A percentile compares a stretch with the other conserved stretches of the same genome.
These are phyloP conservation scores for Inonotus hispidus DNA, from an alignment of 1,284 basidiomycete species.

Conservation along the genomic window DNA sequence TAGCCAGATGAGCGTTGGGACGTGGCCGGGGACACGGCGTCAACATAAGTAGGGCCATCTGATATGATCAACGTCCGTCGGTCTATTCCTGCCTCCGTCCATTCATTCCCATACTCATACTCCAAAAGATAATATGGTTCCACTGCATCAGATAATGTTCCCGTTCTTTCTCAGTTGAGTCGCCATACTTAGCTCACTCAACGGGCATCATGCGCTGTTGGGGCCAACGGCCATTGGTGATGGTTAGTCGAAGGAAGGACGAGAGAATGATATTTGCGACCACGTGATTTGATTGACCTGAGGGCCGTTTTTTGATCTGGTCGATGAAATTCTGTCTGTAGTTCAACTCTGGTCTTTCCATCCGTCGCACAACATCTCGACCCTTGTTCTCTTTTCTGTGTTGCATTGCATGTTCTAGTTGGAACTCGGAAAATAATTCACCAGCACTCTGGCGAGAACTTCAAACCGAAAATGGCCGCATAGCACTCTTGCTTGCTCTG, in stretches of 20 bases:
- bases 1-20: background rate
- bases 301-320: background rate
- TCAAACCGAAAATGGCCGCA: background rate
- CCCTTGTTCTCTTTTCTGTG: no score
- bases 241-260: no score
- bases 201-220: background rate
- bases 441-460: no score
- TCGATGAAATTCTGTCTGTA: no score
- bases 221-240: no score
- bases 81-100: slow-evolving; percentile 10
- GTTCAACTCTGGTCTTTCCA: no score
- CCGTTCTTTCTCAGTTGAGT: background rate
- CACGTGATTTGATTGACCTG: background rate
- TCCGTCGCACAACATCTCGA: no score
- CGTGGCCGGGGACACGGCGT: background rate
- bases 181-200: background rate
- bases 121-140: background rate
- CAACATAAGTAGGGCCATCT: background rate
- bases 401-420: no score
- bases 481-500: background rate
- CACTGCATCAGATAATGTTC: no score
- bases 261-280: no score
- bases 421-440: no score
- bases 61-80: slow-evolving; percentile 3
- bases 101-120: background rate